Evolutionary conservation across 2,329 filamentous ascomycete species (phyloP), one percentile per base, ranked within the genome.

Genomic region (Penicillium griseofulvum): DNA sequence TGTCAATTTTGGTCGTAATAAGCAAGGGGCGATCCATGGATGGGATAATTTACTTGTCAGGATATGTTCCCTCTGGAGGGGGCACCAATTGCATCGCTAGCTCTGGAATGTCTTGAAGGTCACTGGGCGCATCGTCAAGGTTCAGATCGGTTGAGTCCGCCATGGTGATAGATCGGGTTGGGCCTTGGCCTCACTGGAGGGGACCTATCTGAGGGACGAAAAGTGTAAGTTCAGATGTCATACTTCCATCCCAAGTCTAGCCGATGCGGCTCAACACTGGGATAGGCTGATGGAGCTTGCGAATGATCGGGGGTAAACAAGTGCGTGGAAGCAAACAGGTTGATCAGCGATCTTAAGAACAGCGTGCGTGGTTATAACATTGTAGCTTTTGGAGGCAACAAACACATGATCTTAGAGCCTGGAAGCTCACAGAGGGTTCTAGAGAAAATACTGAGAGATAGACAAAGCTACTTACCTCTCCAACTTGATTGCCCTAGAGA

Each of bases 81-180:
- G 74, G 72, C 29, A 75, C 52, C 51, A 76, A 64, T 63, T 76
- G 71, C 67, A 76, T 74, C 14, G 70, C 68, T 59, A 75, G 61
- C 38, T 77, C 74, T 49, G 74, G 73, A 62, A 77, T 76, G 63
- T 76, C 74, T 59, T 76, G 73, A 57, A 76, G 72, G 59, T 77
- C 74, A 63, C 74, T 76, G 16, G 74, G 74, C 56, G 74, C 74
- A 55, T 55, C 52, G 62, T 77, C 74, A 53, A 76, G 65, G 63
- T 75, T 77, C 57, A 76, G 64, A 64, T 77, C 74, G 44, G 72
- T 65, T 54, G 72, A 66, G 63, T 75, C 73, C 45, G 74, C 71
- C 74, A 77, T 76, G 62, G 38, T 61, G 56, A 64, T 57, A 56
- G 58, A 54, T 51, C 36, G 56, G 39, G 53, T 56, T 49, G 45